Conservation (phyloP, 2,329 filamentous ascomycete genomes). For the Claviceps quebecensis region DNA sequence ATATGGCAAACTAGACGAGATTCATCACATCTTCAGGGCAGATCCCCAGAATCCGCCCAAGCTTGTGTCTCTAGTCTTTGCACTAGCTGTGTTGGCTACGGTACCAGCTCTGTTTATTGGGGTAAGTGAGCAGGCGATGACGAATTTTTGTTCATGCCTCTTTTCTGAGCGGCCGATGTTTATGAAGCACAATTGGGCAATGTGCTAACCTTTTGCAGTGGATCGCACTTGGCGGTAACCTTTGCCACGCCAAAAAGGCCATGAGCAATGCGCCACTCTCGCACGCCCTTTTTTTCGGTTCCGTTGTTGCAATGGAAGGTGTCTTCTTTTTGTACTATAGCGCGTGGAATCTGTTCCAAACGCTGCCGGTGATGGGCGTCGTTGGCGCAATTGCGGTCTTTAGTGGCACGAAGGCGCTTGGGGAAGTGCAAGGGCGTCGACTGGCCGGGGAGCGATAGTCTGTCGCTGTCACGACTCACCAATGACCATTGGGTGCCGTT, state of each 20-base stretch:
- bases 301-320: conserved; percentile 73
- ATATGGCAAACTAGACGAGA: conserved; percentile 73
- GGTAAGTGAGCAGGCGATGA: conserved; percentile 27
- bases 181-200: no score
- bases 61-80: conserved; percentile 66
- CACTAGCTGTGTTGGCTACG: conserved; percentile 55
- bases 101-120: conserved; percentile 58
- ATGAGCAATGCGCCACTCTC: conserved; percentile 63
- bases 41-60: conserved; percentile 71
- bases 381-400: conserved; percentile 63
- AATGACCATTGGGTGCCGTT: no score
- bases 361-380: conserved; percentile 56
- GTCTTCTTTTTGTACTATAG: conserved; percentile 94
- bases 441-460: conserved; percentile 54
- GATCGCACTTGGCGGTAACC: conserved; percentile 68
- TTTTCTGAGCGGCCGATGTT: no score
- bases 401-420: conserved; percentile 78
- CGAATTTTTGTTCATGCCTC: neutral
- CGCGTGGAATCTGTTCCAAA: conserved; percentile 83
- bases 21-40: conserved; percentile 76
- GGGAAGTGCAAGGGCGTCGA: conserved; percentile 81
- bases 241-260: conserved; percentile 63
- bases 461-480: neutral
- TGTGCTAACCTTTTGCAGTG: conserved; percentile 42
- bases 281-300: conserved; percentile 74